These are phyloP conservation scores for Pochonia chlamydosporia DNA, from an alignment of 2,329 filamentous ascomycete genomes.

Conservation along the genomic window DNA sequence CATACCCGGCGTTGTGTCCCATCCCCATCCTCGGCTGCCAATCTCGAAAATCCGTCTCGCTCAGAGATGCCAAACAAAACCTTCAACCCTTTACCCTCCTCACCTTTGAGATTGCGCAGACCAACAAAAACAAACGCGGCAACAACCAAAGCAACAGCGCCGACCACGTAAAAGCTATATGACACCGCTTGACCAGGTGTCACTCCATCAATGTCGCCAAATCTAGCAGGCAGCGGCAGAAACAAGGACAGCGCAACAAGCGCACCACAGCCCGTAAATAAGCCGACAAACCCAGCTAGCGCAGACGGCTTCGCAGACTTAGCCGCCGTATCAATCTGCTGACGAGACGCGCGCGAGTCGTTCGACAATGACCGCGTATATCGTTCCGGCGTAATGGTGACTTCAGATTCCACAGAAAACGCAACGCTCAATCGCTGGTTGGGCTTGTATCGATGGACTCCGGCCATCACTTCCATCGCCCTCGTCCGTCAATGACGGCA, in stretches of 20 bases:
- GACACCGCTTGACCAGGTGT: slow-evolving; percentile 70
- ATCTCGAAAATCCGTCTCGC: slow-evolving; percentile 15
- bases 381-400: slow-evolving; percentile 66
- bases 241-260: slow-evolving; percentile 78
- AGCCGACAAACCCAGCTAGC: slow-evolving; percentile 82
- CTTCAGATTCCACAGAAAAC: slow-evolving; percentile 65
- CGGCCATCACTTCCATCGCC: slow-evolving; percentile 23
- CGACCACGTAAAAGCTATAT: slow-evolving; percentile 85
- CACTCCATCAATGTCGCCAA: slow-evolving; percentile 64
- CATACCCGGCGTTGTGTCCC: slow-evolving; percentile 20
- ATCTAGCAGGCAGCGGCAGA: slow-evolving; percentile 77
- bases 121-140: slow-evolving; percentile 74
- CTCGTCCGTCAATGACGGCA: slow-evolving; percentile 65
- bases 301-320: slow-evolving; percentile 43
- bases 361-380: slow-evolving; percentile 36
- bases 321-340: slow-evolving; percentile 15
- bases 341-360: slow-evolving; percentile 16
- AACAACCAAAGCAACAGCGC: slow-evolving; percentile 63
- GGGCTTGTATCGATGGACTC: slow-evolving; percentile 25
- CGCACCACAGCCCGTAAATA: slow-evolving; percentile 89
- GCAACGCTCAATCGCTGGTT: slow-evolving; percentile 52
- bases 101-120: slow-evolving; percentile 61
- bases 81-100: slow-evolving; percentile 70
- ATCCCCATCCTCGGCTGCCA: slow-evolving; percentile 13
- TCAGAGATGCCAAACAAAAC: slow-evolving; percentile 43